Conservation (phyloP, 768 basidiomycete genomes). For the Lentinula lateritia region DNA sequence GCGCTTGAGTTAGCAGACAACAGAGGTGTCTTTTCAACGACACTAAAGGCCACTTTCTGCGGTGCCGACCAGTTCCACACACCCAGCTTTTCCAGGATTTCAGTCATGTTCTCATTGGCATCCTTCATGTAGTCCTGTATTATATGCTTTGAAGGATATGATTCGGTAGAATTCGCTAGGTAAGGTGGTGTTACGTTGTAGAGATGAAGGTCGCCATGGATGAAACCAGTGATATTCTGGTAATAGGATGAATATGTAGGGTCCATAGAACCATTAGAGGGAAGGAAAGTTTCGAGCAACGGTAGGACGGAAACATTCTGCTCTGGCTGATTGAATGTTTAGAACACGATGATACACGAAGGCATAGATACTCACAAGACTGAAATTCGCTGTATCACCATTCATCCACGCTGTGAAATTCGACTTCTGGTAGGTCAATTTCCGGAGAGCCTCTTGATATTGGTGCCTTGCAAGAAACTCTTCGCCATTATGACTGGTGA, state of each 20-base stretch:
- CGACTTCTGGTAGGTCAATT: slow-evolving; percentile 53
- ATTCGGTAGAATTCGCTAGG: slow-evolving; percentile 28
- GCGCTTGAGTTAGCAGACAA: slow-evolving; percentile 22
- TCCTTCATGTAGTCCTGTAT: slow-evolving; percentile 46
- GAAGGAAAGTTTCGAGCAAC: slow-evolving; percentile 44
- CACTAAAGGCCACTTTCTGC: slow-evolving; percentile 57
- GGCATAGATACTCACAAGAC: slow-evolving; percentile 39
- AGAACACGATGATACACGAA: neutral
- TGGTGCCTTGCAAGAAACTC: slow-evolving; percentile 59
- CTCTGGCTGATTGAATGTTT: slow-evolving; percentile 33
- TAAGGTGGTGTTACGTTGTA: slow-evolving; percentile 57
- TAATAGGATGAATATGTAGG: slow-evolving; percentile 54
- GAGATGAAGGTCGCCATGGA: slow-evolving; percentile 56
- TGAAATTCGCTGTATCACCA: slow-evolving; percentile 60
- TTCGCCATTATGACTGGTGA: slow-evolving; percentile 70
- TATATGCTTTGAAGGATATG: slow-evolving; percentile 43
- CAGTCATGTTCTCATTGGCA: slow-evolving; percentile 42
- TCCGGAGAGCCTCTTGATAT: slow-evolving; percentile 59
- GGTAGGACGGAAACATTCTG: slow-evolving; percentile 36
- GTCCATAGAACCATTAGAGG: slow-evolving; percentile 38
- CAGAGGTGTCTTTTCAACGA: slow-evolving; percentile 53
- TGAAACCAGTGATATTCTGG: slow-evolving; percentile 73
- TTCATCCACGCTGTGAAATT: slow-evolving; percentile 77
- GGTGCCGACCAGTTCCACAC: slow-evolving; percentile 69
- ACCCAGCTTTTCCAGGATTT: slow-evolving; percentile 40